These are phyloP conservation scores for Polyporus arcularius DNA, from an alignment of 768 basidiomycete genomes.

Conservation along the genomic window DNA sequence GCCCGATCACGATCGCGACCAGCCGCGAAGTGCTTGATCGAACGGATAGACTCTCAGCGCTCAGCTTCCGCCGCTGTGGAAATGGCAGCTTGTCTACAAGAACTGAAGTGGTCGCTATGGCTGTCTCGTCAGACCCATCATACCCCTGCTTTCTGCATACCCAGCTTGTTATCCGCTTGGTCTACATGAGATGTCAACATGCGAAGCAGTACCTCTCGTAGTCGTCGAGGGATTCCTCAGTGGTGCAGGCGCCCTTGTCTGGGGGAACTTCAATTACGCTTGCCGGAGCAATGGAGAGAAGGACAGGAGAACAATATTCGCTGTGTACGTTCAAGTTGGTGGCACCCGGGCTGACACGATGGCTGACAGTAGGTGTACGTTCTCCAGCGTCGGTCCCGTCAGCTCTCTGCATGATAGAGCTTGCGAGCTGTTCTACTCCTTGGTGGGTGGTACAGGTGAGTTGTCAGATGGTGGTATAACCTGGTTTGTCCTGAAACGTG, in stretches of 20 bases:
- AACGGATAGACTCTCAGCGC: too few species aligned
- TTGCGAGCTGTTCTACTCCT: conserved; percentile 49
- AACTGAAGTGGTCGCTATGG: too few species aligned
- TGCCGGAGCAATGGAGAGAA: conserved; percentile 8
- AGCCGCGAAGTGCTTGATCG: too few species aligned
- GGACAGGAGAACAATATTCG: conserved; percentile 32
- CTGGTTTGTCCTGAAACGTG: not conserved
- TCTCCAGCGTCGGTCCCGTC: conserved; percentile 47
- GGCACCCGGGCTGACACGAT: not conserved
- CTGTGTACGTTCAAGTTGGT: conserved; percentile 24
- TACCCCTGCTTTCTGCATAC: too few species aligned
- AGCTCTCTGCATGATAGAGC: conserved; percentile 56
- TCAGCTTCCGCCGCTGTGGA: too few species aligned
- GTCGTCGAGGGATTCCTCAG: conserved; percentile 53
- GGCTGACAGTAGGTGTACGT: not conserved
- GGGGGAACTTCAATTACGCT: conserved; percentile 41
- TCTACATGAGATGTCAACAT: not conserved
- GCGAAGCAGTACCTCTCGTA: conserved; percentile 37
- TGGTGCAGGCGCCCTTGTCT: conserved; percentile 36
- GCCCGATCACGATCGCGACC: too few species aligned
- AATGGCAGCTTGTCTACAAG: too few species aligned
- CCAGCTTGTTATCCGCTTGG: too few species aligned
- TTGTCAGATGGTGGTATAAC: not conserved
- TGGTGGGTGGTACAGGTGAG: conserved; percentile 47
- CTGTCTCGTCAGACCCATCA: too few species aligned